Base-by-base conservation (phyloP, 768 basidiomycete species). In the Mycena belliarum region DNA sequence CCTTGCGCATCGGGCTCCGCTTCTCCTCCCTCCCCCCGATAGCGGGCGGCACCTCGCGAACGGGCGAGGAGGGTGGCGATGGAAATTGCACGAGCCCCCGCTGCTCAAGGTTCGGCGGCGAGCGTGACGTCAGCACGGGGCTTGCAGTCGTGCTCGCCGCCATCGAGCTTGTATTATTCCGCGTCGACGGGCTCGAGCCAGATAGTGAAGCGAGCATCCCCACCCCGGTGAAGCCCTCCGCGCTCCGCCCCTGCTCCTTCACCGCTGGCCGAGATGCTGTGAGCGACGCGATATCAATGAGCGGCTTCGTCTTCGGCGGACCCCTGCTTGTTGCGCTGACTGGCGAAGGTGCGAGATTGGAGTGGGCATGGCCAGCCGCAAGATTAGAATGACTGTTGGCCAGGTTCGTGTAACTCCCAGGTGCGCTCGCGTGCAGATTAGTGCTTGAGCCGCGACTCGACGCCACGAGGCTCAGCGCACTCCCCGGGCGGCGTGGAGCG, bases 401-500 rank as follows among this genome's bases (percentile, higher is more conserved):
- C n/a, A n/a, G n/a, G n/a, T n/a, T n/a, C n/a, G n/a, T n/a, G n/a
- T n/a, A n/a, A n/a, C n/a, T n/a, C n/a, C n/a, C n/a, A n/a, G 37
- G 37, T 16, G 16, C 10, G 16, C 5, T 4, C 18, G 37, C 37
- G 18, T 38, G 37, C 37, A 38, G 37, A 48, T 33, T 33, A n/a
- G 14, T 11, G 32, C 20, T 33, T 26, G 46, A 47, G 9, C 46
- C 29, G 63, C 20, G 59, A 62, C 52, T 76, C 53, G 70, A 35
- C 4, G 33, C 33, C 12, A 35, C 70, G 8, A 73, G 72, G 8
- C 81, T 82, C 57, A 79, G 69, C 18, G 86, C 78, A 61, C 86
- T 88, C 18, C 86, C 88, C 16, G 89, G 88, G 33, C 90, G 79
- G 46, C 76, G 79, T 12, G 89, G 88, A 0, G 76, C 76, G 8